Conservation (phyloP, 495 filamentous ascomycete species). For the Ramalina peruviana region DNA sequence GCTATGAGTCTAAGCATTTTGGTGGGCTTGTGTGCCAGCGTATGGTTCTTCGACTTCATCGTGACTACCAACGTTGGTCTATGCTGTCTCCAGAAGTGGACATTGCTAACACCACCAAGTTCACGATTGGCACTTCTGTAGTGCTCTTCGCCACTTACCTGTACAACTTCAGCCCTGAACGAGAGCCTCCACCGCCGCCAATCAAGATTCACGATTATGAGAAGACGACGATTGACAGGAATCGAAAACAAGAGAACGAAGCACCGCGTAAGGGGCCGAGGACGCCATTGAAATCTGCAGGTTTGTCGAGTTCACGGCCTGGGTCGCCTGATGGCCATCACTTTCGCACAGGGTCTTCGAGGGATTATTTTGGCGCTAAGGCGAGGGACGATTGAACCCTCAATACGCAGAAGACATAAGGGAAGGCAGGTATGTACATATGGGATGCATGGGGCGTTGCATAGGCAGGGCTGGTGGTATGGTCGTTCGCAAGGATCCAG, state of each 20-base stretch:
- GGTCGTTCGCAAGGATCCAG: too few species aligned
- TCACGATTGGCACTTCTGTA: constrained; percentile 59
- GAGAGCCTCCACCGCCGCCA: constrained; percentile 46
- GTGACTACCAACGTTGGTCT: constrained; percentile 55
- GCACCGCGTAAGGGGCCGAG: constrained; percentile 37
- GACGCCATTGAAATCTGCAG: constrained; percentile 38
- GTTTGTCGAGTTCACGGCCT: constrained; percentile 51
- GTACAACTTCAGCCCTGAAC: constrained; percentile 37
- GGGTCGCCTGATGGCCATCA: constrained; percentile 45
- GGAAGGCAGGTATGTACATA: not conserved
- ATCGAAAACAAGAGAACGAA: constrained; percentile 21
- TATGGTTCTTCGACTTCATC: constrained; percentile 70
- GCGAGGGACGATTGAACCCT: constrained; percentile 10
- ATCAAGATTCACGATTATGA: constrained; percentile 66
- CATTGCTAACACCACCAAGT: constrained; percentile 38
- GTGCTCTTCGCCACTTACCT: constrained; percentile 74
- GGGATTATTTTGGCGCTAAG: constrained; percentile 15
- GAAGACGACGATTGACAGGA: constrained; percentile 46
- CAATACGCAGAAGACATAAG: not conserved
- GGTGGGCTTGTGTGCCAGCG: constrained; percentile 67
- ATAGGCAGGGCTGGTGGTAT: too few species aligned
- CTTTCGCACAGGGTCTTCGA: constrained; percentile 27
- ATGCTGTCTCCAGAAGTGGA: constrained; percentile 3
- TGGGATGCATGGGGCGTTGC: not conserved
- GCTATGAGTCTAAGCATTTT: constrained; percentile 83